A percentile compares a stretch with the other conserved stretches of the same genome.
Conservation (phyloP, 495 filamentous ascomycete species). For the Pseudomonodictys pantanalensis region DNA sequence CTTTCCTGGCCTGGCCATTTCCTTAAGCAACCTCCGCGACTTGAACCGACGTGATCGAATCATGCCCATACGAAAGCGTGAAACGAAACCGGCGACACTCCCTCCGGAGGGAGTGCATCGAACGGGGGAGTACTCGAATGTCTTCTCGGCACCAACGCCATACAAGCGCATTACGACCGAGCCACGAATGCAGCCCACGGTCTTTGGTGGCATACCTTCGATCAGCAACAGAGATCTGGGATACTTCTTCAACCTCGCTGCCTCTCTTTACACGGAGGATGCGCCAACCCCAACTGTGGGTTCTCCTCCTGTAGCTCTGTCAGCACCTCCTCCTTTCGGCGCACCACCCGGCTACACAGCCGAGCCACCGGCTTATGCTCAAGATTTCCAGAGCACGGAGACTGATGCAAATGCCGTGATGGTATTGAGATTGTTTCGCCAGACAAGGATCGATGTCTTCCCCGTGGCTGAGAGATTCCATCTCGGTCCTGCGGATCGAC, state of each 20-base stretch:
- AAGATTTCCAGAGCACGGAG: conserved; percentile 8
- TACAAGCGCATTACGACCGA: conserved; percentile 2
- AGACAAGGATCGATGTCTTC: conserved; percentile 9
- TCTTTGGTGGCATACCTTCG: not conserved
- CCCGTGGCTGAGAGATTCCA: conserved; percentile 17
- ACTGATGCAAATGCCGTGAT: not conserved
- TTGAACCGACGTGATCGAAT: too few species aligned
- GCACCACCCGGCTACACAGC: not conserved
- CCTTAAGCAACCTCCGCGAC: too few species aligned
- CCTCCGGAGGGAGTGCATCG: not conserved
- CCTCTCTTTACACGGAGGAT: conserved; percentile 3
- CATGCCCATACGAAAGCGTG: conserved; percentile 10
- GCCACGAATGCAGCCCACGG: not conserved
- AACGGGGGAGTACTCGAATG: not conserved
- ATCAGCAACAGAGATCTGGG: not conserved
- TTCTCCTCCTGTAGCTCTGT: not conserved
- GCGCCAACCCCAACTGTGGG: too few species aligned
- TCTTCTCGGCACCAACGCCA: not conserved
- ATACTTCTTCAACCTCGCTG: conserved; percentile 3
- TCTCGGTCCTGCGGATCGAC: conserved; percentile 17
- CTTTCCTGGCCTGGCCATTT: too few species aligned
- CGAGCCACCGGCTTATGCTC: not conserved
- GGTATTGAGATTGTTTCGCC: conserved; percentile 13
- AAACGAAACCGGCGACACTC: not conserved
- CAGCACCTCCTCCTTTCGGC: not conserved